phyloP scores from a whole-genome alignment of 139 green algal species.

The Chlamydomonas sphaeroides region DNA sequence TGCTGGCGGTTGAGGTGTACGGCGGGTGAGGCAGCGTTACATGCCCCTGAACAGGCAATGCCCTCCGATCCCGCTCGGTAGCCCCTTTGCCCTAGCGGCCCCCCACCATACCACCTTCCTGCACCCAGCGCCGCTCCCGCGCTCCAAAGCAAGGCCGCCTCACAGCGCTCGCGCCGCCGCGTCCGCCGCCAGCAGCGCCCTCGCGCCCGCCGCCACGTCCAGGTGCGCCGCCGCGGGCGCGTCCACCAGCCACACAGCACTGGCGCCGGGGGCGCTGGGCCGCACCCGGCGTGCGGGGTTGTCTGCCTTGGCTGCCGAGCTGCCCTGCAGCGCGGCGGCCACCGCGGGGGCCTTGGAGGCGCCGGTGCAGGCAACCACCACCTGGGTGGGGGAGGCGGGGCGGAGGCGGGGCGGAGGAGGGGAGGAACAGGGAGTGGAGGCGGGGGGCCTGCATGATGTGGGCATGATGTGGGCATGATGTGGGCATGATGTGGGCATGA shows the following conservation, averaged over 20 bases:
- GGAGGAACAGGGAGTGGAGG: background rate
- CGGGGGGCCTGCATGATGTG: background rate
- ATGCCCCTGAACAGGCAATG: no score
- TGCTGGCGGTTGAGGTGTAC: no score
- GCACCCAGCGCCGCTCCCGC: no score
- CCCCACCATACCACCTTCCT: no score
- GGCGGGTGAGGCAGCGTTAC: no score
- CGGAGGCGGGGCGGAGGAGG: background rate
- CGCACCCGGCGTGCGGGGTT: background rate
- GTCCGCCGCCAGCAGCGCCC: conserved; percentile 20
- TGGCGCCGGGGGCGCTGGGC: conserved; percentile 10
- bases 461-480: no score
- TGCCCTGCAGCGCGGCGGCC: conserved; percentile 42
- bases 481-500: background rate
- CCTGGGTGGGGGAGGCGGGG: background rate
- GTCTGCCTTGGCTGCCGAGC: background rate
- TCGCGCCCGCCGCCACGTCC: conserved; percentile 18
- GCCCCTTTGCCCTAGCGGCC: no score
- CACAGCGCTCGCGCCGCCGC: conserved; percentile 6
- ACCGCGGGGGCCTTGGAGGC: conserved; percentile 53
- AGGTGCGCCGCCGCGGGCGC: conserved; percentile 21
- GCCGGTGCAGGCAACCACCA: conserved; percentile 54
- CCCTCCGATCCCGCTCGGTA: no score
- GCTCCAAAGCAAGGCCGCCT: no score
- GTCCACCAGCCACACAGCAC: conserved; percentile 44